Evolutionary conservation across 202 grass and related monocot species (phyloP).

Genomic region (Musa balbisiana): DNA sequence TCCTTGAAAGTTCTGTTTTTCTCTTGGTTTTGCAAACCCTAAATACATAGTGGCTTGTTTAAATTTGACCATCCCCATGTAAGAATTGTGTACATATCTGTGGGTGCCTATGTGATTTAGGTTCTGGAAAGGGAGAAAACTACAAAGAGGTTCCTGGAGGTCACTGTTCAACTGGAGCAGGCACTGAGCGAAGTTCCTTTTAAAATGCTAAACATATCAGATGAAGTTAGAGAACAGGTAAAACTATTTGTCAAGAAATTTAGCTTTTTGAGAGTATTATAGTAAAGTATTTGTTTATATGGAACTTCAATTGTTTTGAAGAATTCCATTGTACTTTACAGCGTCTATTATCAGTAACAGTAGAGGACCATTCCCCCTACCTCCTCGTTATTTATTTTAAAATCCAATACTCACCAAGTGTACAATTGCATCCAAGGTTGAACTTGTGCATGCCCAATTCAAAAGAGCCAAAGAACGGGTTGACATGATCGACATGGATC

Average conservation of each 20-base stretch:
- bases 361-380: too few species aligned
- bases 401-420: constrained; percentile 3
- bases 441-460: constrained; percentile 76
- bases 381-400: background rate
- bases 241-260: background rate
- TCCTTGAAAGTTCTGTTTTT: background rate
- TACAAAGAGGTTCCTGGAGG: constrained; percentile 57
- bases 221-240: constrained; percentile 98
- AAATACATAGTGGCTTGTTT: background rate
- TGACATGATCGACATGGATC: constrained; percentile 50
- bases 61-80: background rate
- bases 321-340: too few species aligned
- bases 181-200: constrained; percentile 58
- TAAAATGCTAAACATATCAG: constrained; percentile 76
- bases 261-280: background rate
- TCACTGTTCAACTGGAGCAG: constrained; percentile 62
- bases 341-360: too few species aligned
- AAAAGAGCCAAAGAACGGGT: constrained; percentile 86
- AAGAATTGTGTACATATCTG: background rate
- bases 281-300: too few species aligned
- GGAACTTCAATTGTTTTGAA: too few species aligned
- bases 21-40: background rate
- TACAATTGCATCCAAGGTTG: constrained; percentile 51
- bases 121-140: constrained; percentile 76
- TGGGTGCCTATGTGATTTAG: constrained; percentile 26